These are phyloP conservation scores for Ophiocordyceps camponoti-floridani DNA, from an alignment of 2,329 filamentous ascomycete genomes.

Conservation along the genomic window DNA sequence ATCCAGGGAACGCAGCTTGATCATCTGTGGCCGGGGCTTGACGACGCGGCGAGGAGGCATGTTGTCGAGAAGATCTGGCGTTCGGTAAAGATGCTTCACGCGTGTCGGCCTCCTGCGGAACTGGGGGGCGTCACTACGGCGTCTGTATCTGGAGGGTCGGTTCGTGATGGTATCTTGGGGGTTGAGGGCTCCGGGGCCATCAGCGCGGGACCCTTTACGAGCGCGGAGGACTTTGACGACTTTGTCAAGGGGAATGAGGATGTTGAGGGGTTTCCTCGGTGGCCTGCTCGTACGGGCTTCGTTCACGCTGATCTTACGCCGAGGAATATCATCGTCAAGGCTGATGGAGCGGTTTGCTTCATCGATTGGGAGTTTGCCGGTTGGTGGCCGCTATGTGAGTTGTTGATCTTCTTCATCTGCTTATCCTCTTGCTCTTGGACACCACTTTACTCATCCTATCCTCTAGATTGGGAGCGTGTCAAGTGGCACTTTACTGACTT, in stretches of 20 bases:
- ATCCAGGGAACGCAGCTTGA: background rate
- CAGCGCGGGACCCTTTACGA: background rate
- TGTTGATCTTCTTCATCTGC: background rate
- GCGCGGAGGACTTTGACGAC: background rate
- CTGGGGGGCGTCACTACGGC: background rate
- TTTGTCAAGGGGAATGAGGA: background rate
- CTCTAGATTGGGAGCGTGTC: background rate
- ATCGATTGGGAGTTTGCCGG: background rate
- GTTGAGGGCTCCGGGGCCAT: background rate
- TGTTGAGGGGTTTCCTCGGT: background rate
- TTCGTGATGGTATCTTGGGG: background rate
- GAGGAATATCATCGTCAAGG: background rate
- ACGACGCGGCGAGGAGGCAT: background rate
- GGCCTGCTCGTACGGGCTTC: background rate
- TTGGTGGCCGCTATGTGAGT: background rate
- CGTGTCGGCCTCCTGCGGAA: background rate
- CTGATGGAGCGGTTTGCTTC: background rate
- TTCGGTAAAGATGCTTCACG: background rate
- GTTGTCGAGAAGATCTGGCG: background rate
- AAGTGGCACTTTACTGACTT: background rate
- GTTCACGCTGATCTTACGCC: background rate
- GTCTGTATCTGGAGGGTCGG: background rate
- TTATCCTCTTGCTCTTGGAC: background rate
- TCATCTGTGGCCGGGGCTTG: background rate
- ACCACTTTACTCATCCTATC: background rate